Evolutionary conservation across 2,329 filamentous ascomycete species (phyloP), one percentile per base, ranked within the genome.

Genomic region (Penicillium glabrum): DNA sequence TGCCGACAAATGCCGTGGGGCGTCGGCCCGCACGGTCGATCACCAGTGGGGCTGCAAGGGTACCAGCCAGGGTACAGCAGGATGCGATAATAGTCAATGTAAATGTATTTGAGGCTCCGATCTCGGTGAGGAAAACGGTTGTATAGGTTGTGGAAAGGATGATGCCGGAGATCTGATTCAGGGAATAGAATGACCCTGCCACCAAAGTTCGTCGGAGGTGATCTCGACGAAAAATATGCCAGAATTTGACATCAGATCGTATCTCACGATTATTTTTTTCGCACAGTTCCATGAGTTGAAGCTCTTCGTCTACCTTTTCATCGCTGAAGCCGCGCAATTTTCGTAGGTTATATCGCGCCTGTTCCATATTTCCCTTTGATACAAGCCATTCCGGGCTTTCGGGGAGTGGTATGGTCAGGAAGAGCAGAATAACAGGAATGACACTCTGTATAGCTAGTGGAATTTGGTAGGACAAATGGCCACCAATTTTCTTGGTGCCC

Each of bases 141-240:
- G 72, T 66, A 53, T 76, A 77, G 2, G 73, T 75, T 1, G 68
- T 71, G 23, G 70, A 71, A 9, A 76, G 65, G 31, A 75, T 74
- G 50, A 75, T 55, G 11, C 73, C 73, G 5, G 71, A 72, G 21
- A 76, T 65, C 49, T 76, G 73, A 46, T 72, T 73, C 19, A 74
- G 59, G 35, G 68, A 72, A 52, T 69, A 72, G 51, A 74, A 72
- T 1, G 72, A 69, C 3, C 72, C 72, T 1, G 68, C 72, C 7
- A 69, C 70, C 31, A 76, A 50, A 16, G 74, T 76, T 16, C 73
- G 72, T 49, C 67, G 66, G 46, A 76, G 62, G 51, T 76, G 67
- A 19, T 69, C 49, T 23, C 61, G 62, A 39, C 70, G 61, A 57
- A 76, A 73, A 16, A 77, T 75, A 50, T 74, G 65, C 70, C 69